phyloP scores from a whole-genome alignment of 2,329 filamentous ascomycete species.

The Rhinocladiella mackenziei region DNA sequence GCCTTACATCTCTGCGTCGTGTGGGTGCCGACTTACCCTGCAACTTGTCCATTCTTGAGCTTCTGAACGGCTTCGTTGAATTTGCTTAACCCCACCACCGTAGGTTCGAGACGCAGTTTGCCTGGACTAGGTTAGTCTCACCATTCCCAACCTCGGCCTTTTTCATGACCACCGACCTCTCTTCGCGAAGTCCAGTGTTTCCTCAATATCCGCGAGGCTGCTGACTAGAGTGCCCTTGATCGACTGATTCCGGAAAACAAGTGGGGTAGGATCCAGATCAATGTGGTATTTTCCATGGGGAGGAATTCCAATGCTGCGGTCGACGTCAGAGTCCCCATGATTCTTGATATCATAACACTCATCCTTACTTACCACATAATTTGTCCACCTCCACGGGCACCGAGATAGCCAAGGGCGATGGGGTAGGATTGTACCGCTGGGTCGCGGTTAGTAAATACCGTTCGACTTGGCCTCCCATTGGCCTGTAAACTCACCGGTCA shows the following conservation, averaged over 20 bases:
- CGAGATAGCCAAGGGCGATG: slow-evolving; percentile 44
- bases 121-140: slow-evolving; percentile 9
- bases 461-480: background rate
- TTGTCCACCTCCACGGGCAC: slow-evolving; percentile 46
- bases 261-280: slow-evolving; percentile 18
- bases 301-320: slow-evolving; percentile 38
- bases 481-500: slow-evolving; percentile 32
- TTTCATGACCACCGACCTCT: slow-evolving; percentile 14
- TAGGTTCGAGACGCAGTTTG: slow-evolving; percentile 27
- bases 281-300: slow-evolving; percentile 24
- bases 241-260: slow-evolving; percentile 24
- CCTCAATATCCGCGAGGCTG: slow-evolving; percentile 23
- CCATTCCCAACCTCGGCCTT: background rate
- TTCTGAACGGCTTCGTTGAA: slow-evolving; percentile 29
- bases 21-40: slow-evolving; percentile 24
- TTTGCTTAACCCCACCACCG: slow-evolving; percentile 26
- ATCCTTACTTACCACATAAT: slow-evolving; percentile 46
- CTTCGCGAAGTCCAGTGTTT: slow-evolving; percentile 25
- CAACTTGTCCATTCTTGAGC: slow-evolving; percentile 29
- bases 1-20: background rate
- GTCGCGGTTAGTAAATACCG: background rate
- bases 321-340: background rate
- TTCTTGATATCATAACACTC: background rate
- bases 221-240: slow-evolving; percentile 24
- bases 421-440: slow-evolving; percentile 37